phyloP scores from a whole-genome alignment of 208 protist genomes.

The Trypanosoma cruzi region DNA sequence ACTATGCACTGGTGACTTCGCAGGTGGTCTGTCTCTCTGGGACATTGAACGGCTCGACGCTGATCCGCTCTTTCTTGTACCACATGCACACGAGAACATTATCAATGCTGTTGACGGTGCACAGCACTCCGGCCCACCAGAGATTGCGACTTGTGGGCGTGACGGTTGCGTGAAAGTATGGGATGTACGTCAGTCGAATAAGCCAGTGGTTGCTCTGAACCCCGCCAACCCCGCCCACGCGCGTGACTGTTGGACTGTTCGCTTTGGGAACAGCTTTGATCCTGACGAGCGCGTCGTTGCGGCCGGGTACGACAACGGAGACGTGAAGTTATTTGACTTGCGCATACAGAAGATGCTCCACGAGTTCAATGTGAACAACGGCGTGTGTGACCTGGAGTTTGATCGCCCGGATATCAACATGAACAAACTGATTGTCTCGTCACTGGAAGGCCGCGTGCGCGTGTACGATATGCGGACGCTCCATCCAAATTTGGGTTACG shows the following conservation, averaged over 20 bases:
- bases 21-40: conserved; percentile 80
- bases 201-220: conserved; percentile 84
- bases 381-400: conserved; percentile 93
- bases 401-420: conserved; percentile 93
- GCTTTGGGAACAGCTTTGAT: conserved; percentile 92
- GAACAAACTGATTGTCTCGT: conserved; percentile 94
- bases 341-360: conserved; percentile 88
- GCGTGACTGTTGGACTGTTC: conserved; percentile 94
- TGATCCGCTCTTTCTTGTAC: conserved; percentile 47
- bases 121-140: conserved; percentile 78
- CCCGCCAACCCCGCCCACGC: conserved; percentile 57
- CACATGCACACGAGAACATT: conserved; percentile 91
- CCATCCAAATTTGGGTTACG: conserved; percentile 86
- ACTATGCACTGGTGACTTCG: conserved; percentile 89
- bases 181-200: conserved; percentile 89
- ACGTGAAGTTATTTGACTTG: conserved; percentile 96
- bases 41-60: conserved; percentile 66
- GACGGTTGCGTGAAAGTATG: conserved; percentile 94
- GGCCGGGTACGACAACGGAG: conserved; percentile 96
- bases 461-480: conserved; percentile 91
- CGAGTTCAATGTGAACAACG: conserved; percentile 94
- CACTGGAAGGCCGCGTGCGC: conserved; percentile 84
- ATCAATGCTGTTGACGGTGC: conserved; percentile 96
- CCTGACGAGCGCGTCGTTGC: conserved; percentile 89
- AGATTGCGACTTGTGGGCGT: conserved; percentile 86